Base-by-base conservation (phyloP, 495 filamentous ascomycete genomes). In the Aspergillus leporis region DNA sequence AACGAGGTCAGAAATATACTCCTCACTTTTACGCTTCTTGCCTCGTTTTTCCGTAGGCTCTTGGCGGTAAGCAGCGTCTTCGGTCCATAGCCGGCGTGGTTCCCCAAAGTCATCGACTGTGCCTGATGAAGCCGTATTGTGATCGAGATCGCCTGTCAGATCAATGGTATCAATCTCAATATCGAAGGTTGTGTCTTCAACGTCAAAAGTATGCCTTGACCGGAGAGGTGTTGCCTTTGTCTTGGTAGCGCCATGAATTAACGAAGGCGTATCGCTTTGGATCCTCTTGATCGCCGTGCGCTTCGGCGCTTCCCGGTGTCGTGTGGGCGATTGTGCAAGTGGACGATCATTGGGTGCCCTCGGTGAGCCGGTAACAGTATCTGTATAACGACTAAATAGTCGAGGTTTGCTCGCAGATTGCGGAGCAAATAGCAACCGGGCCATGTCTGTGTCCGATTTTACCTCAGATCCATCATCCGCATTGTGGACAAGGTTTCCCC, bases 21-120 rank as follows among this genome's bases (percentile, higher is more conserved):
- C 86, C 40, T 87, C 83, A 61, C 89, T 91, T 65, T 91, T 93
- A 48, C 90, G 72, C 72, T 92, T 93, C 70, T 84, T 86, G 12
- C 81, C 78, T 58, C 81, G 81, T 64, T 77, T 85, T 4, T 80
- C 66, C 1, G 66, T 25, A 36, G 81, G 75, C 38, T 74, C 70
- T 53, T 67, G 70, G 47, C 81, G 72, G 18, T 65, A 69, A 19
- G 81, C 79, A 48, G 74, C 76, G 30, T 85, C 84, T 62, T 88
- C 86, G 16, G 72, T 74, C 88, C 87, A 90, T 59, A 89, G 34
- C 34, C 67, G 69, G 38, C 70, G 75, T 32, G 84, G 72, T 16
- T 85, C 82, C 10, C 80, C 77, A 67, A 87, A 81, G 5, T 73
- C 68, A 53, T 80, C 73, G 56, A 78, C 54, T 6, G 76, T 76